Base-by-base conservation (phyloP, 202 grass and related monocot genomes). In the Dendrocalamus latiflorus region DNA sequence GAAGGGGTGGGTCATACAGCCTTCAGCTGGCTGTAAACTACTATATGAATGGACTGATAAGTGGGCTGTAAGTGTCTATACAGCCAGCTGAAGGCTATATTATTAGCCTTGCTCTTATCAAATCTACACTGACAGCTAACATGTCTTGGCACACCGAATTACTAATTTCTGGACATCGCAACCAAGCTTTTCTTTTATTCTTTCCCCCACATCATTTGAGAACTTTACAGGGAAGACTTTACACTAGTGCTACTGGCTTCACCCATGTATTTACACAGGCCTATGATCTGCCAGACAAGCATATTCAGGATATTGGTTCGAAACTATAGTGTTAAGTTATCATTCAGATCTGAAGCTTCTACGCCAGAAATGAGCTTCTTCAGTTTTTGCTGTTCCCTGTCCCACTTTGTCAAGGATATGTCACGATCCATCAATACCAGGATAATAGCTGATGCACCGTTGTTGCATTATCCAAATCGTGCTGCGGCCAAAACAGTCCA, bases 381-480 rank as follows among this genome's bases (percentile, higher is more conserved):
- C 41, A 81, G 34, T 55, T 64, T 64, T 24, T 22, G 14, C 10
- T 30, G 33, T 9, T 59, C 25, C 81, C 28, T n/a, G 38, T 56
- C 74, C 18, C n/a, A 17, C 65, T 26, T 26, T 34, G n/a, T 37
- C 33, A 56, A 21, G 34, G 34, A 15, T 58, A 22, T 50, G 68
- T 38, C 85, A 87, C 33, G 65, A 54, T 83, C 33, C 37, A 76
- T 36, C 42, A 34, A 39, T 14, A 57, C 3, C 64, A 51, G 51
- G 68, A 73, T 51, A 74, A 17, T 41, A 36, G 33, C 65, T 38
- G 53, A 70, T 45, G 26, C 16, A 39, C 18, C 48, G 43, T 15
- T 42, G 64, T 41, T 77, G 65, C 59, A 82, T 78, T 78, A 62
- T 81, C 68, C 26, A 69, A 82, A 45, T 38, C 47, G 9, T 56